Evolutionary conservation across 192 early-diverging fungal species (phyloP), one percentile per base, ranked within the genome.

Genomic region (Nowakowskiella sp.): DNA sequence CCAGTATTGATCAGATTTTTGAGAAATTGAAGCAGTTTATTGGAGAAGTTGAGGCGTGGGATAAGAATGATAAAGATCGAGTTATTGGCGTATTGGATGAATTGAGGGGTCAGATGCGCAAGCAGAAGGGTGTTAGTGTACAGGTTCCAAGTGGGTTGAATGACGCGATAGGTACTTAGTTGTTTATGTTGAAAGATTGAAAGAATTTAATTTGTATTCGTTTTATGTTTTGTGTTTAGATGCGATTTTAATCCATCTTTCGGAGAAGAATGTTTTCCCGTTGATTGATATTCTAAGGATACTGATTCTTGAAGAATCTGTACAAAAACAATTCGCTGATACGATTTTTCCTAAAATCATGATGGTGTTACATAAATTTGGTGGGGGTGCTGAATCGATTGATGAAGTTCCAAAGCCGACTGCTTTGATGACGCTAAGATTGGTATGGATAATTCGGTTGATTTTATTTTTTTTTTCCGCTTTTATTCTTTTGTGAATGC

Each of bases 201-300:
- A 8, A 51, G 55, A 33, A 32, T 53, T 22, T 59, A 49, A 8
- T n/a, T n/a, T 43, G 49, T 4, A 58, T 54, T 5, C 60, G 59
- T 55, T 60, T 62, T 34, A 66, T 58, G 5, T 22, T 66, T 24
- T 8, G 13, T 13, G 42, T 6, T 0, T 72, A 51, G 62, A 53
- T 57, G 54, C 61, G 39, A 44, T 72, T 25, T 36, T 69, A 7
- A 19, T 49, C 7, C n/a, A 56, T 0, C 42, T 85, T 2, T 57
- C 75, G 0, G 51, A 53, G 34, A 71, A 80, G 3, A 58, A 75
- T 47, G 44, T 75, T 25, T 86, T 86, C 55, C 83, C 86, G 5
- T 25, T 80, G 1, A 44, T 86, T 13, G 86, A 88, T 47, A 70
- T 88, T 30, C 49, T 82, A 44, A 62, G 83, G 7, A 63, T 81